phyloP scores from a whole-genome alignment of 1,284 basidiomycete genomes.

The Leccinum griseonigrum region DNA sequence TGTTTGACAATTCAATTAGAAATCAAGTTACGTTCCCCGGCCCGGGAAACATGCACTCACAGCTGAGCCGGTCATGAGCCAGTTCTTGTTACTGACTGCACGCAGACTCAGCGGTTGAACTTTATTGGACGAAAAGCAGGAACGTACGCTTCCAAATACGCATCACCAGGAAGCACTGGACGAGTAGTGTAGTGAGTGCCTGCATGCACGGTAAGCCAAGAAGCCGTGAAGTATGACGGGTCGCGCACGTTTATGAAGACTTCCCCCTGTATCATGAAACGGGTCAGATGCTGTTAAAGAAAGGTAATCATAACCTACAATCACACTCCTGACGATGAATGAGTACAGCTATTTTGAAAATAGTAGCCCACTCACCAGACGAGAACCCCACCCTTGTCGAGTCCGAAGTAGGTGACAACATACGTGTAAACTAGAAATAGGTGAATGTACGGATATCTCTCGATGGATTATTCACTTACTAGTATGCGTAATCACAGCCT shows the following conservation, averaged over 20 bases:
- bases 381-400: slow-evolving; percentile 34
- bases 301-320: slow-evolving; percentile 36
- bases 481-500: slow-evolving; percentile 53
- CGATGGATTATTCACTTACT: slow-evolving; percentile 30
- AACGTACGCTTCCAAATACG: slow-evolving; percentile 28
- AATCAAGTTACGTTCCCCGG: not conserved
- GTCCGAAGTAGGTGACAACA: slow-evolving; percentile 46
- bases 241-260: slow-evolving; percentile 33
- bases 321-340: slow-evolving; percentile 39
- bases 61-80: slow-evolving; percentile 2
- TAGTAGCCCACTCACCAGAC: slow-evolving; percentile 41
- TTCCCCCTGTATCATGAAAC: slow-evolving; percentile 27
- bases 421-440: slow-evolving; percentile 51
- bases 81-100: slow-evolving; percentile 30
- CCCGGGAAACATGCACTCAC: slow-evolving; percentile 6
- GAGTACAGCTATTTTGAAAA: not conserved
- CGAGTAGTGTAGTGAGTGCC: slow-evolving; percentile 35
- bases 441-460: not conserved
- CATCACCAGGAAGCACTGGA: slow-evolving; percentile 34
- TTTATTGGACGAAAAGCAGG: not conserved
- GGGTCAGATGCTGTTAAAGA: not conserved
- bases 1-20: slow-evolving; percentile 1
- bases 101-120: not conserved
- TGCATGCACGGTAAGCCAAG: slow-evolving; percentile 4
- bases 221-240: not conserved